Base-by-base conservation (phyloP, 2,329 filamentous ascomycete species). In the Aspergillus neoniger region DNA sequence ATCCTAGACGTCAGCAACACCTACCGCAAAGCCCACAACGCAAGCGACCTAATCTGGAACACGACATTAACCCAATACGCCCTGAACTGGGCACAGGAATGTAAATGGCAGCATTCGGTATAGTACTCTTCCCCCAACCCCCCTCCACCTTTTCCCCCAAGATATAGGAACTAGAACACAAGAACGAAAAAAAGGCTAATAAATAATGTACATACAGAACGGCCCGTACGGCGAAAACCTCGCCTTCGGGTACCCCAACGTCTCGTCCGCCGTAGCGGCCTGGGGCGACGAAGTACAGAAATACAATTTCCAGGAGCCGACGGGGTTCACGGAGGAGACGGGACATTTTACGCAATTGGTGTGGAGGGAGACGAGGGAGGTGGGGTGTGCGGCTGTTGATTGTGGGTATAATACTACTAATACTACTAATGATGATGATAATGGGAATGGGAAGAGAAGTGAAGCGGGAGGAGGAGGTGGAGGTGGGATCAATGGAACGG, bases 291-390 rank as follows among this genome's bases (percentile, higher is more conserved):
- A 91, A 75, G 73, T 84, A 10, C 68, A 72, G 0, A 60, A 78
- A 5, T 92, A 91, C 70, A 74, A 88, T 66, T 92, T 85, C 72
- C 64, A 70, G 2, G 70, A 81, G 1, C 83, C 82, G 0, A 79
- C 76, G 0, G 82, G 82, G 0, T 91, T 89, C 68, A 77, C 69
- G 8, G 79, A 86, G 65, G 72, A 76, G 36, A 90, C 88, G 17
- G 89, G 88, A 0, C 88, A 91, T 71, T 91, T 91, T 67, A 89
- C 88, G 1, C 88, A 91, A 78, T 74, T 91, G 6, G 88, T 91
- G 5, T 91, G 89, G 89, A 85, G 83, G 72, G 74, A 78, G 23
- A 90, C 86, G 1, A 86, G 77, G 6, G 77, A 80, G 36, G 82
- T 89, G 0, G 87, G 87, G 0, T 91, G 83, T 65, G 83, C 73